Evolutionary conservation across 257 asterid species (phyloP), one percentile per base, ranked within the genome.

Genomic region (Henckelia pumila): DNA sequence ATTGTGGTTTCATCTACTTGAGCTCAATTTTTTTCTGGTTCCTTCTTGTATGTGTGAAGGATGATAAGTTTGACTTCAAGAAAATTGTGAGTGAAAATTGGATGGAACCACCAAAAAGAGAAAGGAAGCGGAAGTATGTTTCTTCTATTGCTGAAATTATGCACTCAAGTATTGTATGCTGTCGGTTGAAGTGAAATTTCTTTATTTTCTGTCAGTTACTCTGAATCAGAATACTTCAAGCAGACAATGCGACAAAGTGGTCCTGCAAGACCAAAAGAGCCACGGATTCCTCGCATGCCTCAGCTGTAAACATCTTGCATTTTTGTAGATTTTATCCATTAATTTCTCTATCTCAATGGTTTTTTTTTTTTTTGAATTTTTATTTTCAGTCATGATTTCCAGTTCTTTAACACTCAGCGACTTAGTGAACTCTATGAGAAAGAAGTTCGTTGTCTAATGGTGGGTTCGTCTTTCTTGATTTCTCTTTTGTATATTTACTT

Each of bases 261-360:
- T 73, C 98, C 99, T 69, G 89, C 94, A 20, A 87, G 81, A 73
- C 88, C 99, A 28, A 94, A 89, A 77, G 99, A 94, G 83, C 99
- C 99, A 70, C 85, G 99, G 71, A 94, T 94, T 77, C 99, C 99
- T 73, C 95, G 99, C 72, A 94, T 94, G 99, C 99, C 99, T 25
- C 99, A 91, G 87, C 71, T 94, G 99, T 94, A 82, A 78, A 89
- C 56, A 70, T 60, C 70, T 84, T 66, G 37, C 16, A 37, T 33
- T 0, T 29, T 50, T 52, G 22, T 16, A 14, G 53, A 28, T 44
- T 16, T 47, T 16, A n/a, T 32, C 29, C 37, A 35, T 50, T 25
- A 40, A 3, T 61, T 61, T 68, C 59, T 66, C 70, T 59, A 60
- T 63, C 65, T 33, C 71, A 74, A 75, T 77, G 49, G 53, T 69